Conservation (phyloP, 805 yeast species). For the Schwanniomyces polymorphus region DNA sequence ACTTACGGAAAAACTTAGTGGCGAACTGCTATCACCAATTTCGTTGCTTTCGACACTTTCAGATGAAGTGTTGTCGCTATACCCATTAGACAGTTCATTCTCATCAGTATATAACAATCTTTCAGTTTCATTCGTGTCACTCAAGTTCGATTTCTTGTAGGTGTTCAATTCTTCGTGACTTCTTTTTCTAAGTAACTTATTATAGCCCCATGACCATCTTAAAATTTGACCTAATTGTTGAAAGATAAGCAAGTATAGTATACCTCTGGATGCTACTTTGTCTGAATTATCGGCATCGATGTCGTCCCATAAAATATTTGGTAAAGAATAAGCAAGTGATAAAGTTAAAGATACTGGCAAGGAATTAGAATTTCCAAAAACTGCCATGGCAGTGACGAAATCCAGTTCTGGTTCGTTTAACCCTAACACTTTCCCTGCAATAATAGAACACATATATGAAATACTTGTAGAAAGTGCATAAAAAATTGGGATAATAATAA, state of each 20-base stretch:
- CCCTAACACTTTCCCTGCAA: constrained; percentile 51
- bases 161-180: constrained; percentile 34
- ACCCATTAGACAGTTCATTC: background rate
- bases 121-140: background rate
- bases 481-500: constrained; percentile 80
- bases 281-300: constrained; percentile 64
- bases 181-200: constrained; percentile 59
- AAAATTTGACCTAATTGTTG: constrained; percentile 83
- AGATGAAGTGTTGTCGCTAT: background rate
- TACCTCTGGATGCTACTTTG: constrained; percentile 76
- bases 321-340: constrained; percentile 73
- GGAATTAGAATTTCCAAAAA: constrained; percentile 93
- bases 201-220: constrained; percentile 89
- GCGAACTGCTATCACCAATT: background rate
- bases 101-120: background rate
- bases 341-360: constrained; percentile 89
- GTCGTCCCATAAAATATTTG: constrained; percentile 75
- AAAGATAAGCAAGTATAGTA: constrained; percentile 68
- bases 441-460: constrained; percentile 61
- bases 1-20: background rate
- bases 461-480: constrained; percentile 81
- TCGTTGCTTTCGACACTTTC: background rate
- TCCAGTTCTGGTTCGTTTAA: constrained; percentile 78
- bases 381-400: constrained; percentile 95
- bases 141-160: constrained; percentile 6